Evolutionary conservation across 2,329 filamentous ascomycete species (phyloP).

Genomic region (Aspergillus udagawae): DNA sequence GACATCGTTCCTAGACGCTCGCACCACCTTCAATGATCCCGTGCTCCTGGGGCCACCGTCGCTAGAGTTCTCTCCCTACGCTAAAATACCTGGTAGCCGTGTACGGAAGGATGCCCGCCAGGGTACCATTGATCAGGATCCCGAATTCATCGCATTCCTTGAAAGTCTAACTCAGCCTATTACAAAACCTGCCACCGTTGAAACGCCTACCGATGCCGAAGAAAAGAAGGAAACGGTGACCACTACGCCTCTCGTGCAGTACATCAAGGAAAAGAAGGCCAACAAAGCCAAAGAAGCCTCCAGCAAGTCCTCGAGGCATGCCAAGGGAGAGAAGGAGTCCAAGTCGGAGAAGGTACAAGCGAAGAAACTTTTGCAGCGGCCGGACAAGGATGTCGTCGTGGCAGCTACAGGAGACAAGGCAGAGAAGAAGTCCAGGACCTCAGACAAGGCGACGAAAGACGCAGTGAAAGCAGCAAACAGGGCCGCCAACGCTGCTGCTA

Average conservation of each 20-base stretch:
- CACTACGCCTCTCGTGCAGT: conserved; percentile 86
- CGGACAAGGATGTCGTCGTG: conserved; percentile 31
- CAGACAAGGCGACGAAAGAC: conserved; percentile 60
- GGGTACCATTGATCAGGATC: conserved; percentile 93
- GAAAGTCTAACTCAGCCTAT: conserved; percentile 76
- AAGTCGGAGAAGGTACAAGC: conserved; percentile 39
- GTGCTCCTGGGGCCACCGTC: conserved; percentile 73
- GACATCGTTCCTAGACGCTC: conserved; percentile 74
- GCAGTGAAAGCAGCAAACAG: conserved; percentile 55
- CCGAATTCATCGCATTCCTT: conserved; percentile 91
- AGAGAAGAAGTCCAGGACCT: conserved; percentile 35
- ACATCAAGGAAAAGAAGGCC: conserved; percentile 86
- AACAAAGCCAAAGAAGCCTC: conserved; percentile 63
- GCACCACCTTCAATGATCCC: conserved; percentile 67
- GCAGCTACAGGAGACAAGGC: conserved; percentile 30
- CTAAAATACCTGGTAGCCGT: conserved; percentile 72
- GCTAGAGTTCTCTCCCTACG: conserved; percentile 78
- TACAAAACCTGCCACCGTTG: conserved; percentile 51
- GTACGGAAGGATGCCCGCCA: conserved; percentile 77
- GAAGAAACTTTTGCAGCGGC: conserved; percentile 39
- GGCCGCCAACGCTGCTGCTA: conserved; percentile 22
- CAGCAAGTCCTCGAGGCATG: conserved; percentile 37
- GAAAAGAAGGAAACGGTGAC: conserved; percentile 61
- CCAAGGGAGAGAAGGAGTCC: conserved; percentile 37
- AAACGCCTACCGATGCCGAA: conserved; percentile 47